Conservation (phyloP, 2,329 filamentous ascomycete species). For the Diaporthe sp. region DNA sequence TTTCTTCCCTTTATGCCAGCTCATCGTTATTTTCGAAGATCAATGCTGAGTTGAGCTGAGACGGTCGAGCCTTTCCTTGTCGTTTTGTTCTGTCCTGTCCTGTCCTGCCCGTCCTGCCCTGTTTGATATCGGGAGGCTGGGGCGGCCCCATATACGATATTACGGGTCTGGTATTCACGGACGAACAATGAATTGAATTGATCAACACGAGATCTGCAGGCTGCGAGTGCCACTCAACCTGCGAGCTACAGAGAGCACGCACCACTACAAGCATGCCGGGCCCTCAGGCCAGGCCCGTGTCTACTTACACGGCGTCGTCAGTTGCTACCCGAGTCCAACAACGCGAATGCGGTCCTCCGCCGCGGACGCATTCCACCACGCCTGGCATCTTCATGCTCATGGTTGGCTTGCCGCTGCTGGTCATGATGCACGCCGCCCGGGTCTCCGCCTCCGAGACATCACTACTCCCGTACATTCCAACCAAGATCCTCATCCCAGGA, state of each 20-base stretch:
- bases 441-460: slow-evolving; percentile 51
- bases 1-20: slow-evolving; percentile 16
- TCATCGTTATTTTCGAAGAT: slow-evolving; percentile 28
- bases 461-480: slow-evolving; percentile 81
- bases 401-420: slow-evolving; percentile 29
- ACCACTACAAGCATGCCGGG: slow-evolving; percentile 15
- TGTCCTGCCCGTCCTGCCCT: not conserved
- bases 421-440: slow-evolving; percentile 32
- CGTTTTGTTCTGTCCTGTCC: not conserved
- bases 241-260: slow-evolving; percentile 18
- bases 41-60: slow-evolving; percentile 14
- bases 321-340: slow-evolving; percentile 22
- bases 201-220: slow-evolving; percentile 28
- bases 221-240: slow-evolving; percentile 22
- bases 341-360: slow-evolving; percentile 9
- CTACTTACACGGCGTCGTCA: slow-evolving; percentile 21
- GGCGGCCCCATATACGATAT: slow-evolving; percentile 13
- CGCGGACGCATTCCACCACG: slow-evolving; percentile 12
- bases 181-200: slow-evolving; percentile 26
- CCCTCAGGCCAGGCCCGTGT: slow-evolving; percentile 14
- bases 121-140: slow-evolving; percentile 32
- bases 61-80: not conserved
- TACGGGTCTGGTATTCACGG: slow-evolving; percentile 6
- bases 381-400: slow-evolving; percentile 18
- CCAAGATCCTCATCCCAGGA: slow-evolving; percentile 73